Conservation (phyloP, 1,284 basidiomycete genomes). For the Megacollybia platyphylla region DNA sequence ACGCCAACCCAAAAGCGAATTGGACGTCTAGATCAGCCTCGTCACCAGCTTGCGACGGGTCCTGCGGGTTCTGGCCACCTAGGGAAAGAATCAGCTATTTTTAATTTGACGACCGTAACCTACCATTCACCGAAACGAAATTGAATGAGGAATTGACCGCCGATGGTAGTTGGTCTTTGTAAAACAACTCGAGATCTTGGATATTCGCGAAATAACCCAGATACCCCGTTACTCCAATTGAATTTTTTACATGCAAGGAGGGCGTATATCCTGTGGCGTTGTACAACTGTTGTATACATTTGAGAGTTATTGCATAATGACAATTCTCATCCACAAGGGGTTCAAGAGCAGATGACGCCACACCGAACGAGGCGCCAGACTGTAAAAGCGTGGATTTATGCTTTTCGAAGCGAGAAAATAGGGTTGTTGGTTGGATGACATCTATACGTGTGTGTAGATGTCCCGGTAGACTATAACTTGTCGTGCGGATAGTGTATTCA, state of each 20-base stretch:
- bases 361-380: slow-evolving; percentile 7
- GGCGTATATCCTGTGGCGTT: slow-evolving; percentile 17
- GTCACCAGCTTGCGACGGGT: slow-evolving; percentile 31
- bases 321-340: slow-evolving; percentile 38
- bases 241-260: slow-evolving; percentile 12
- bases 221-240: slow-evolving; percentile 27
- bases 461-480: slow-evolving; percentile 55
- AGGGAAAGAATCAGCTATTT: background rate
- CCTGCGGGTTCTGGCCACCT: slow-evolving; percentile 57
- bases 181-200: slow-evolving; percentile 41
- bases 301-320: slow-evolving; percentile 22
- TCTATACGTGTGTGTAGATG: slow-evolving; percentile 53
- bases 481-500: slow-evolving; percentile 50
- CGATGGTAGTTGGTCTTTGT: slow-evolving; percentile 28
- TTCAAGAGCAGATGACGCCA: slow-evolving; percentile 19
- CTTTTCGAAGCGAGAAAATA: slow-evolving; percentile 31
- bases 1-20: slow-evolving; percentile 50
- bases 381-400: slow-evolving; percentile 4
- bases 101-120: background rate
- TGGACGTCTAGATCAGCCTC: slow-evolving; percentile 68
- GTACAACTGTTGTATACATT: slow-evolving; percentile 21
- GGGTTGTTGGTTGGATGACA: slow-evolving; percentile 63
- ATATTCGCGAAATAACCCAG: slow-evolving; percentile 36
- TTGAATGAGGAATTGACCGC: slow-evolving; percentile 20
- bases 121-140: slow-evolving; percentile 36